These are phyloP conservation scores for Ophiocordyceps camponoti-floridani DNA, from an alignment of 2,329 filamentous ascomycete genomes.

Conservation along the genomic window DNA sequence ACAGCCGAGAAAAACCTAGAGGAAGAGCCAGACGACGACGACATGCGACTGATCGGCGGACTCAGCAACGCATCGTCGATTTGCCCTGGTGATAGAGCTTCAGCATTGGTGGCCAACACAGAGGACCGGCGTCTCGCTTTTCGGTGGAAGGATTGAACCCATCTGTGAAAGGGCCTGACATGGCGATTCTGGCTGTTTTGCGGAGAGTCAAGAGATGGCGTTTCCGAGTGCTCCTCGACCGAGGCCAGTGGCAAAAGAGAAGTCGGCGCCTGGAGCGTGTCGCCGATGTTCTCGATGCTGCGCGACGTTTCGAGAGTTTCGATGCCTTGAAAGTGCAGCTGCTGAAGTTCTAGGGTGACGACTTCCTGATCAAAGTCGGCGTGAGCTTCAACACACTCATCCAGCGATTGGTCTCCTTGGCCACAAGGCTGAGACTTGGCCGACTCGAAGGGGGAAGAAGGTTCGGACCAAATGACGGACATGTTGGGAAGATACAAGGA, in stretches of 20 bases:
- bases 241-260: slow-evolving; percentile 9
- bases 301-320: slow-evolving; percentile 20
- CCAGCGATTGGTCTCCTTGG: background rate
- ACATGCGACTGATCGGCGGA: slow-evolving; percentile 1
- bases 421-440: slow-evolving; percentile 1
- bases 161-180: slow-evolving; percentile 43
- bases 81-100: no score
- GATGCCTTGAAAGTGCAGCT: slow-evolving; percentile 10
- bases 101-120: background rate
- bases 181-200: slow-evolving; percentile 3
- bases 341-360: slow-evolving; percentile 3
- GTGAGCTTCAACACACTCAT: background rate
- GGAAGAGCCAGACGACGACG: slow-evolving; percentile 54
- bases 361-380: background rate
- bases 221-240: slow-evolving; percentile 4
- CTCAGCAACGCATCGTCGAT: background rate
- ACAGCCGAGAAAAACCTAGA: slow-evolving; percentile 65
- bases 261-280: slow-evolving; percentile 1
- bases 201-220: slow-evolving; percentile 1
- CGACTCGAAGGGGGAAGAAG: background rate
- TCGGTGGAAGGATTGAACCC: slow-evolving; percentile 53
- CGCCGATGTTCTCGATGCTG: slow-evolving; percentile 12
- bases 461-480: slow-evolving; percentile 12
- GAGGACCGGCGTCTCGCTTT: slow-evolving; percentile 25
- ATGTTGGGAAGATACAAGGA: slow-evolving; percentile 17